These are phyloP conservation scores for Dioscorea zingiberensis DNA, from an alignment of 106 monocot species.

Conservation along the genomic window DNA sequence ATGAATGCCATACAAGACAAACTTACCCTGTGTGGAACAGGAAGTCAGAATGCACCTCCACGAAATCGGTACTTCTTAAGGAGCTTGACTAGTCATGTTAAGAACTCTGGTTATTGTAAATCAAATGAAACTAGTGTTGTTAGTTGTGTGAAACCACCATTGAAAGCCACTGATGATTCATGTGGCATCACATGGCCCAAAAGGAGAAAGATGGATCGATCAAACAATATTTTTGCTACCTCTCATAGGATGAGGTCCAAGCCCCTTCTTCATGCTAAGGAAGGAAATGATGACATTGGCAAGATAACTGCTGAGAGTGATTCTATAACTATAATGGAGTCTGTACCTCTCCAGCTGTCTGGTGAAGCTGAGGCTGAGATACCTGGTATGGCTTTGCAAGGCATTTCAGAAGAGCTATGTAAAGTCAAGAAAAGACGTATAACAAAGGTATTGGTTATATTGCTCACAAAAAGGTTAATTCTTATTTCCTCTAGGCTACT, in stretches of 20 bases:
- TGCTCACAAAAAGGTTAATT: not conserved
- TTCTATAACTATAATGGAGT: not conserved
- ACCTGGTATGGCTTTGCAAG: not conserved
- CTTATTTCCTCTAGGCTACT: not conserved
- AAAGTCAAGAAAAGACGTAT: not conserved
- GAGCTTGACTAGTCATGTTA: conserved; percentile 10
- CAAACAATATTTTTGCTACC: conserved; percentile 12
- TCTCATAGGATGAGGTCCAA: conserved; percentile 13
- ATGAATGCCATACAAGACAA: not conserved
- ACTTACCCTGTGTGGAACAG: not conserved
- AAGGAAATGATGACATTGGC: not conserved
- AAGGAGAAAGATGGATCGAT: conserved; percentile 22
- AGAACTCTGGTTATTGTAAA: conserved; percentile 3
- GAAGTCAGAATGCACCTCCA: conserved; percentile 8
- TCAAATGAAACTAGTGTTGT: not conserved
- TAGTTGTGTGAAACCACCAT: conserved; percentile 6
- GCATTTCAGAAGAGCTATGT: conserved; percentile 6
- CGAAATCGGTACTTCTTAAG: conserved; percentile 27
- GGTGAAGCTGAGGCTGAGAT: not conserved
- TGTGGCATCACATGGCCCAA: conserved; percentile 37
- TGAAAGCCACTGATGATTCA: not conserved
- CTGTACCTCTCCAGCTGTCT: not conserved
- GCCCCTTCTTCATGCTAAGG: not conserved
- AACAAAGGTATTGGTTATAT: conserved; percentile 17
- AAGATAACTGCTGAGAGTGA: conserved; percentile 1